These are phyloP conservation scores for Beauveria scarabaeidicola DNA, from an alignment of 2,329 filamentous ascomycete genomes.

Conservation along the genomic window DNA sequence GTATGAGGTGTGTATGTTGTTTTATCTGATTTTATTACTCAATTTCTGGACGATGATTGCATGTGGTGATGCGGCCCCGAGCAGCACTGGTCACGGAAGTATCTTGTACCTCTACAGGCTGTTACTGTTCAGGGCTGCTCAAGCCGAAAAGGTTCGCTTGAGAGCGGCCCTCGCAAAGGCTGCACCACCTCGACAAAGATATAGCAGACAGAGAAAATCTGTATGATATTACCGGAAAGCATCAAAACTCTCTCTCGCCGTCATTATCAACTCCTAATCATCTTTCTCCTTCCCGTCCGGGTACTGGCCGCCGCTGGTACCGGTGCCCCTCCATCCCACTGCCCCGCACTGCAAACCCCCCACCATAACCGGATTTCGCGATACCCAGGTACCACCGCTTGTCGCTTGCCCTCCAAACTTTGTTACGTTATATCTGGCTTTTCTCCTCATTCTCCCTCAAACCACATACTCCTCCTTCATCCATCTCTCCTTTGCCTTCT, in stretches of 20 bases:
- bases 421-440: slow-evolving; percentile 8
- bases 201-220: too few relatives aligned
- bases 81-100: background rate
- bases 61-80: background rate
- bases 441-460: background rate
- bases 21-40: background rate
- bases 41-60: background rate
- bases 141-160: slow-evolving; percentile 74
- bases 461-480: background rate
- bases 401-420: background rate
- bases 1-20: background rate
- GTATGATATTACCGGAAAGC: too few relatives aligned
- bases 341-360: slow-evolving; percentile 4
- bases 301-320: background rate
- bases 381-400: background rate
- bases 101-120: background rate
- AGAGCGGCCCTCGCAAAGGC: slow-evolving; percentile 68
- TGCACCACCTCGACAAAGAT: slow-evolving; percentile 21
- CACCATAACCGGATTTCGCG: background rate
- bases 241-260: too few relatives aligned
- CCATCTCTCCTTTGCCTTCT: background rate
- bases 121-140: slow-evolving; percentile 51
- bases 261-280: too few relatives aligned
- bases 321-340: slow-evolving; percentile 1
- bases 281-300: too few relatives aligned